These are phyloP conservation scores for Hylodesmum podocarpum DNA, from an alignment of 306 rosid species.

Conservation along the genomic window DNA sequence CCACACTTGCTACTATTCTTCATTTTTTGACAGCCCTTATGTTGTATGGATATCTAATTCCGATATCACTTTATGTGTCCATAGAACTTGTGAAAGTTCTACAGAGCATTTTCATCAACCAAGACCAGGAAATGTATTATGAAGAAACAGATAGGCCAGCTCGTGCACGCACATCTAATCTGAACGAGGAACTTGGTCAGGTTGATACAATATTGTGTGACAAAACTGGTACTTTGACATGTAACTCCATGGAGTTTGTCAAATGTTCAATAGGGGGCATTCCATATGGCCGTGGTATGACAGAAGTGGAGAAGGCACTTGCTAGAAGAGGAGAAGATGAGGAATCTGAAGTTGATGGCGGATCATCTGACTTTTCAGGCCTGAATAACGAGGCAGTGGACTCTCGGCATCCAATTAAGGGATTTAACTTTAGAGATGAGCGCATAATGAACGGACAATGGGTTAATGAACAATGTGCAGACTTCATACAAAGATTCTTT, in stretches of 20 bases:
- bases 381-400: constrained; percentile 29
- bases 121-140: constrained; percentile 69
- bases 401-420: constrained; percentile 47
- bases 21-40: constrained; percentile 88
- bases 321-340: constrained; percentile 42
- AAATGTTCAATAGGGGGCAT: constrained; percentile 81
- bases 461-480: constrained; percentile 70
- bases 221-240: constrained; percentile 92
- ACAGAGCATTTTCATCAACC: constrained; percentile 76
- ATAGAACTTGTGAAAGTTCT: constrained; percentile 85
- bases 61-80: constrained; percentile 85
- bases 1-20: constrained; percentile 58
- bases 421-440: constrained; percentile 81
- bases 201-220: constrained; percentile 79
- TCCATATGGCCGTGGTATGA: constrained; percentile 71
- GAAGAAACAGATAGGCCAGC: constrained; percentile 78
- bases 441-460: constrained; percentile 69
- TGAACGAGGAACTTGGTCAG: constrained; percentile 95
- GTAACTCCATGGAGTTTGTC: constrained; percentile 91
- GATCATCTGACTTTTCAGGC: constrained; percentile 29
- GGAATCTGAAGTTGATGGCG: constrained; percentile 38
- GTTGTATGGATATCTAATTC: constrained; percentile 83
- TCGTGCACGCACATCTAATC: constrained; percentile 82
- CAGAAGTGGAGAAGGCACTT: constrained; percentile 78
- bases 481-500: constrained; percentile 62